A percentile compares a stretch with the other conserved stretches of the same genome.
phyloP scores from a whole-genome alignment of 345 rosid genomes.

The Syzygium aromaticum region DNA sequence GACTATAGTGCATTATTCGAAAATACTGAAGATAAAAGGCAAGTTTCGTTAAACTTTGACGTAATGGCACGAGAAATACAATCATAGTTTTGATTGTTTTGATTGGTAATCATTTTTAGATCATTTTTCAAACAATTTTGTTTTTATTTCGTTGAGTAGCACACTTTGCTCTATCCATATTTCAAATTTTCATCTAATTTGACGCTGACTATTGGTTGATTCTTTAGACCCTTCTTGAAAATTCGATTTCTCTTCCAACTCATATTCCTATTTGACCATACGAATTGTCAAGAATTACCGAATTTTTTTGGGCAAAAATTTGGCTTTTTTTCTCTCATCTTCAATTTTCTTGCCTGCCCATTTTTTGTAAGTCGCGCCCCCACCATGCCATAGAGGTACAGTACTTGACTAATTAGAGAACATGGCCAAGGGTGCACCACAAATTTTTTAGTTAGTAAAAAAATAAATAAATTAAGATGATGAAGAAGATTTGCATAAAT shows the following conservation, averaged over 20 bases:
- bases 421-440: neutral
- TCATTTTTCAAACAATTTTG: neutral
- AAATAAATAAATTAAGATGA: neutral
- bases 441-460: neutral
- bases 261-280: neutral
- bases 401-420: neutral
- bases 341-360: neutral
- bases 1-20: fast-evolving
- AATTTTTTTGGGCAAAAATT: neutral
- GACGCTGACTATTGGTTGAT: neutral
- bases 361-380: neutral
- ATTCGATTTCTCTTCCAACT: neutral
- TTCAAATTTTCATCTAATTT: neutral
- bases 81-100: neutral
- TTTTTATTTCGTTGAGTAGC: neutral
- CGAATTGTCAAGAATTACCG: neutral
- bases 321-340: neutral
- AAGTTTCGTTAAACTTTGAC: fast-evolving
- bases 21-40: neutral
- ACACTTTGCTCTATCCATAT: neutral
- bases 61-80: neutral
- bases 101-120: neutral
- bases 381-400: neutral
- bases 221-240: neutral
- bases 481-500: neutral